Conservation (phyloP, 306 rosid genomes). For the Cucurbita argyrosperma region DNA sequence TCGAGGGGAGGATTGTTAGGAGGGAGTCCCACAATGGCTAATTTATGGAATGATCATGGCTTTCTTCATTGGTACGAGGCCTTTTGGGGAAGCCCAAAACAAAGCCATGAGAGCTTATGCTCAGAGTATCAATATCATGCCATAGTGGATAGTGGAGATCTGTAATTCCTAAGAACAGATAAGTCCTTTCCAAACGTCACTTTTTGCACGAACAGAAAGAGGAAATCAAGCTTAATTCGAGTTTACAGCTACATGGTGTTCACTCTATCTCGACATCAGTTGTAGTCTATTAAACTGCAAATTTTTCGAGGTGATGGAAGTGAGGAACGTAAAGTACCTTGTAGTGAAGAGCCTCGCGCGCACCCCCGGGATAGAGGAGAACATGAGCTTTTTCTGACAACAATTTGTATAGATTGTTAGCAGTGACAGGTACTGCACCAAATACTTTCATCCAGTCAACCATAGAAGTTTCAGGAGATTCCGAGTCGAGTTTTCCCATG, state of each 20-base stretch:
- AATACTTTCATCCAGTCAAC: slow-evolving; percentile 48
- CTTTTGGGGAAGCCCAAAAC: no score
- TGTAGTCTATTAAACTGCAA: not conserved
- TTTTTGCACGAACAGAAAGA: not conserved
- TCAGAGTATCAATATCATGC: no score
- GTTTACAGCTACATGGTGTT: not conserved
- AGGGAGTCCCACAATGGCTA: no score
- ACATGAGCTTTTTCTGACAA: slow-evolving; percentile 57
- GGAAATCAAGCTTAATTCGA: no score
- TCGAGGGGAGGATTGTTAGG: no score
- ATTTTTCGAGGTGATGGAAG: not conserved
- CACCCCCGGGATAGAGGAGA: slow-evolving; percentile 94
- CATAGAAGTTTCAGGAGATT: slow-evolving; percentile 29
- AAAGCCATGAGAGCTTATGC: no score
- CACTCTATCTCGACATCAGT: not conserved
- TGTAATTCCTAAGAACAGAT: not conserved
- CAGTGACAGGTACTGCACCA: slow-evolving; percentile 74
- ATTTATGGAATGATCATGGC: no score
- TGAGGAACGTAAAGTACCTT: slow-evolving; percentile 33
- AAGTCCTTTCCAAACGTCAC: not conserved
- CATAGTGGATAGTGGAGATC: no score
- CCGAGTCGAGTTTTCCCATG: not conserved
- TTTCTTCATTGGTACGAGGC: no score
- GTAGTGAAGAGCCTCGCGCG: slow-evolving; percentile 77
- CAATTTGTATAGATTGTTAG: slow-evolving; percentile 48